Evolutionary conservation across 805 yeast genomes (phyloP).

Genomic region (Schwanniomyces sp.): DNA sequence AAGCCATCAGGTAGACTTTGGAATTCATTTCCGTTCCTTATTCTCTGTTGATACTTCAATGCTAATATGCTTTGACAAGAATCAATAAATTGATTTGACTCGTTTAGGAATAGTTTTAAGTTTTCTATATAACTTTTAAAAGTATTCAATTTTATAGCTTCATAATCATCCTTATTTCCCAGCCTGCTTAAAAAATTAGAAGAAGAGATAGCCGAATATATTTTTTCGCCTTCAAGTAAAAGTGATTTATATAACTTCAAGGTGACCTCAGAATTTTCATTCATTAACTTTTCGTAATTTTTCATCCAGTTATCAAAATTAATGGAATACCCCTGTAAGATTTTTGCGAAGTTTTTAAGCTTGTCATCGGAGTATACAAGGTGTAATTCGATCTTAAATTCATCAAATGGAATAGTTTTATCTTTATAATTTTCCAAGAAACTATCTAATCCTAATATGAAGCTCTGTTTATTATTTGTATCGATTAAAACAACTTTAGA

Average conservation of each 20-base stretch:
- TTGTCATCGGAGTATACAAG: conserved; percentile 53
- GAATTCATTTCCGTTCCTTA: conserved; percentile 30
- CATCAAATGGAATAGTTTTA: conserved; percentile 5
- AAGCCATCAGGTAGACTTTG: conserved; percentile 8
- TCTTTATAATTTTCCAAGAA: conserved; percentile 22
- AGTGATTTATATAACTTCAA: conserved; percentile 45
- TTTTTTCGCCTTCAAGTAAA: conserved; percentile 56
- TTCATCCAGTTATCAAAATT: conserved; percentile 54
- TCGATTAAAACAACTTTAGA: conserved; percentile 47
- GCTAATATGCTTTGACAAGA: conserved; percentile 55
- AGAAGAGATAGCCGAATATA: conserved; percentile 38
- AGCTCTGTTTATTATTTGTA: conserved; percentile 24
- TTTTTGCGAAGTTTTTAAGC: conserved; percentile 35
- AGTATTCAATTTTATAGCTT: conserved; percentile 12
- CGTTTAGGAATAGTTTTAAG: conserved; percentile 42
- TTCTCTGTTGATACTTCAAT: conserved; percentile 51
- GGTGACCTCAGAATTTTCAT: conserved; percentile 43
- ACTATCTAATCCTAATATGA: conserved; percentile 28
- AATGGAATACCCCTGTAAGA: conserved; percentile 41
- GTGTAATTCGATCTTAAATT: conserved; percentile 42
- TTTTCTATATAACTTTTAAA: conserved; percentile 23
- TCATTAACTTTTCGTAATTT: conserved; percentile 42
- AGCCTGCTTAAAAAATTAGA: conserved; percentile 14
- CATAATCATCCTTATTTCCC: conserved; percentile 8
- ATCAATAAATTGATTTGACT: conserved; percentile 53